Base-by-base conservation (phyloP, 164 flowering plant genomes). In the Echeveria elegans region DNA sequence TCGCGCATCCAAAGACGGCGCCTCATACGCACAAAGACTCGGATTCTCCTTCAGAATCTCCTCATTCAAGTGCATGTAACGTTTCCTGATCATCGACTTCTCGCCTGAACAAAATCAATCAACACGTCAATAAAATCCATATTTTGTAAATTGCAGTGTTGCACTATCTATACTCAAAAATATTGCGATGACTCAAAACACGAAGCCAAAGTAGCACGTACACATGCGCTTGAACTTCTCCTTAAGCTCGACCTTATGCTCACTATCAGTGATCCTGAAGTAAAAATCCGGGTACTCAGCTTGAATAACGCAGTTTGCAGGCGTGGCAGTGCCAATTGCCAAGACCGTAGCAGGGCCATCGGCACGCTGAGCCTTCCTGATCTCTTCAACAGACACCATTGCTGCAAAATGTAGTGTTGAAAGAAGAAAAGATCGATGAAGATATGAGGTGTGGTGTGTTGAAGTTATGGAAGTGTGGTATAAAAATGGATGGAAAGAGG, bases 201-300 rank as follows among this genome's bases (percentile, higher is more conserved):
- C 21, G n/a, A 24, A 5, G 32, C 31, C 23, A 12, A 6, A 48
- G 1, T 2, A 29, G 2, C 11, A 67, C 82, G 0, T 77, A 80
- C 83, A 80, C 79, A 80, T 77, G 77, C 82, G 80, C 72, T 73
- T 69, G 74, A 80, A 80, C 72, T 75, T 80, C 36, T 69, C 72
- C 43, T 80, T 80, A 40, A 80, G 73, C 28, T 77, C 77, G 16
- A 78, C 75, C 77, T 72, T 72, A 67, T 80, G 82, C 60, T 80
- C 78, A 38, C 77, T 77, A 45, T 80, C 73, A 74, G 82, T 80
- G 72, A 77, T 70, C 26, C 78, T 67, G 74, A 80, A 80, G 67
- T 80, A 80, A 67, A 64, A 80, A 61, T 80, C 82, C 5, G 82
- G 80, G 21, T 77, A 80, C 5, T 72, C 78, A 2, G 73, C 53